Conservation (phyloP, 352 stramenopile genomes). For the Phytophthora sojae region DNA sequence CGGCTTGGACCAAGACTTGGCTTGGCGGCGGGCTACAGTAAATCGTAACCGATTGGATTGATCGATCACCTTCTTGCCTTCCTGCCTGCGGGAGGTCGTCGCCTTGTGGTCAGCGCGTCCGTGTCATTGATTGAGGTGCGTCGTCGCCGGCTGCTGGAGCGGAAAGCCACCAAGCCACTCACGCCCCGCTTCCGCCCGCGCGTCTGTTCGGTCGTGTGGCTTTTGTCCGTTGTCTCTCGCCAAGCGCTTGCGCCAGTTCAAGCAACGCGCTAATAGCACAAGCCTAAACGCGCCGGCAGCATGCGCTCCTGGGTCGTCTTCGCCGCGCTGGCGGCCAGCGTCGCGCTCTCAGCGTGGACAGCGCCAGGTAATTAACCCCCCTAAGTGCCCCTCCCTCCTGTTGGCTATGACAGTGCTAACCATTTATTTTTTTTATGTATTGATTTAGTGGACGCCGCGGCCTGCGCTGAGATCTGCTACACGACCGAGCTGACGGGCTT, state of each 20-base stretch:
- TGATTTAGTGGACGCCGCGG: conserved; percentile 30
- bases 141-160: conserved; percentile 15
- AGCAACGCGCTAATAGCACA: not conserved
- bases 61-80: not conserved
- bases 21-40: no score
- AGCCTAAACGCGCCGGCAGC: not conserved
- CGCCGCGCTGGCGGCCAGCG: conserved; percentile 1
- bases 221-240: conserved; percentile 11
- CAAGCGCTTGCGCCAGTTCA: no score
- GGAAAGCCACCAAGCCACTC: conserved; percentile 24
- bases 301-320: conserved; percentile 22
- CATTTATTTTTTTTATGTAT: not conserved
- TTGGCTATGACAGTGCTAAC: no score
- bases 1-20: no score
- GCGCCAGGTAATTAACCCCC: not conserved
- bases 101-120: conserved; percentile 20
- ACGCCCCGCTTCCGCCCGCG: conserved; percentile 8
- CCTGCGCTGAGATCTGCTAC: conserved; percentile 49
- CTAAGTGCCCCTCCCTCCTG: no score
- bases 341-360: conserved; percentile 8
- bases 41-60: not conserved
- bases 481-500: conserved; percentile 53
- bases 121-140: conserved; percentile 5
- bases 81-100: not conserved
- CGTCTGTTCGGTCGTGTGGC: conserved; percentile 20